These are phyloP conservation scores for Aspergillus vadensis DNA, from an alignment of 2,329 filamentous ascomycete genomes.

Conservation along the genomic window DNA sequence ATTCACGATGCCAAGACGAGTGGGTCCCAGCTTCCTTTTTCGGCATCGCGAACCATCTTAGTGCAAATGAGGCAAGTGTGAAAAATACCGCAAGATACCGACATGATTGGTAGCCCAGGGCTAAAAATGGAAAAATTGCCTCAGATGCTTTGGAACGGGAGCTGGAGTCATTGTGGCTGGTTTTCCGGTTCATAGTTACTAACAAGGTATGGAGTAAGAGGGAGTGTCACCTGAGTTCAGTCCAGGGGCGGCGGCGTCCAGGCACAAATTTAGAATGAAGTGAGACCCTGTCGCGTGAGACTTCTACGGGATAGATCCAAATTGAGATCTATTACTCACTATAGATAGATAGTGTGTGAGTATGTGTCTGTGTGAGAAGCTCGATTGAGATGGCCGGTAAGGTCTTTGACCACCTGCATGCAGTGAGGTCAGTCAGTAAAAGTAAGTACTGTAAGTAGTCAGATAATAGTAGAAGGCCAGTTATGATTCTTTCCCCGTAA, in stretches of 20 bases:
- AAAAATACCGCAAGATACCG: constrained; percentile 23
- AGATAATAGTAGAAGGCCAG: too few relatives aligned
- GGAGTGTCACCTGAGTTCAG: not conserved
- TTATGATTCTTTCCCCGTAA: not conserved
- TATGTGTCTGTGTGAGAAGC: not conserved
- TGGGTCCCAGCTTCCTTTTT: constrained; percentile 5
- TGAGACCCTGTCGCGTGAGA: not conserved
- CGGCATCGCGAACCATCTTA: constrained; percentile 10
- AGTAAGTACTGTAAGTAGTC: not conserved
- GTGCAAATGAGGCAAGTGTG: constrained; percentile 14
- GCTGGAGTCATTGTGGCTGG: constrained; percentile 9
- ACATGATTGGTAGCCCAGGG: constrained; percentile 20
- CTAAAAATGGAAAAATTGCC: constrained; percentile 26
- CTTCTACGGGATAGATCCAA: not conserved
- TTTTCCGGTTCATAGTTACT: not conserved
- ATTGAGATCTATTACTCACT: not conserved
- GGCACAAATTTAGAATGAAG: not conserved
- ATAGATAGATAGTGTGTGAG: not conserved
- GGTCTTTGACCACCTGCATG: not conserved
- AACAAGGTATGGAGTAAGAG: not conserved
- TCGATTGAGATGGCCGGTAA: not conserved
- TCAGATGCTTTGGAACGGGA: constrained; percentile 11
- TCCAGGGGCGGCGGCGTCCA: not conserved
- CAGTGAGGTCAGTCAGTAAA: not conserved
- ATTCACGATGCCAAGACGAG: not conserved